phyloP scores from a whole-genome alignment of 2,329 filamentous ascomycete genomes.

The Colletotrichum tanaceti region DNA sequence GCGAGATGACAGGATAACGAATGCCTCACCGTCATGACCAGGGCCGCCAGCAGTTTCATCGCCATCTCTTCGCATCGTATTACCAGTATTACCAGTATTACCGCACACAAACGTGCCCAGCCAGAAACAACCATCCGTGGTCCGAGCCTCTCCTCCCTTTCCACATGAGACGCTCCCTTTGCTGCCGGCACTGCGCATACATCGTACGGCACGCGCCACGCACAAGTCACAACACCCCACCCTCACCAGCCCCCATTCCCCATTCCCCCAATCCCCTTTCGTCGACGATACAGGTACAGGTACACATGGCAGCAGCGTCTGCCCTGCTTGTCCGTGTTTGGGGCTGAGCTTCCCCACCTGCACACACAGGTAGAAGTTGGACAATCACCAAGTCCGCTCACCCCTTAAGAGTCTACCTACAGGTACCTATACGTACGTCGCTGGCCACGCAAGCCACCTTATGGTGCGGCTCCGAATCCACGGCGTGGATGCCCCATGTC shows the following conservation, averaged over 20 bases:
- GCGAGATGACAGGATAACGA: no score
- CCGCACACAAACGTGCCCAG: slow-evolving; percentile 7
- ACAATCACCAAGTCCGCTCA: slow-evolving; percentile 11
- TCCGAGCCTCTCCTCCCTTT: slow-evolving; percentile 17
- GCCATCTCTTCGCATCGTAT: not conserved
- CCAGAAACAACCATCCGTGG: slow-evolving; percentile 12
- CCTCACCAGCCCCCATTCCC: not conserved
- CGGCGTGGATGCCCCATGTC: slow-evolving; percentile 18
- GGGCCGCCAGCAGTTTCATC: no score
- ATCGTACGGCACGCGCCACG: not conserved
- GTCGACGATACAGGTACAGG: no score
- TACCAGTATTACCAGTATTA: no score
- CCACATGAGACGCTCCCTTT: slow-evolving; percentile 29
- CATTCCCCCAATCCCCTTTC: no score
- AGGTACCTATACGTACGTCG: not conserved
- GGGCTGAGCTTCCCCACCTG: slow-evolving; percentile 40
- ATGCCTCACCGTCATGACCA: no score
- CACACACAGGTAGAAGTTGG: no score
- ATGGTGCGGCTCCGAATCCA: slow-evolving; percentile 11
- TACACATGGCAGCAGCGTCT: slow-evolving; percentile 5
- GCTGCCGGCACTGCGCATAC: not conserved
- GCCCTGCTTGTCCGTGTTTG: slow-evolving; percentile 35
- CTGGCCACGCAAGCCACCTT: slow-evolving; percentile 31
- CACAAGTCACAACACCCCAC: no score
- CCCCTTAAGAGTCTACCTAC: not conserved